Evolutionary conservation across 129 eudicot genomes (phyloP), one percentile per base, ranked within the genome.

Genomic region (Smallanthus sonchifolius): DNA sequence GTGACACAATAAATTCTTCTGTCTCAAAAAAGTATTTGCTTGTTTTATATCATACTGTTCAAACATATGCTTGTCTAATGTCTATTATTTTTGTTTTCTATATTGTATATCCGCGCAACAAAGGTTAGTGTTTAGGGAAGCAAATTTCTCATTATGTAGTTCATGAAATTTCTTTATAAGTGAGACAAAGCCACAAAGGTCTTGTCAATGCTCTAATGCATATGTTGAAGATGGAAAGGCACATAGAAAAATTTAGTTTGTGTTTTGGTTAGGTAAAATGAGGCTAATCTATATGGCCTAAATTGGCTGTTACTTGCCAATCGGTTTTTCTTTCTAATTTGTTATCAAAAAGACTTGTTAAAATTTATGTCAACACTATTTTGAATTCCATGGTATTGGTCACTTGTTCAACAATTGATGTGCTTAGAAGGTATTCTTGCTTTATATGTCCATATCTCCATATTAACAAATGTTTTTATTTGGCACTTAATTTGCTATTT

Each of bases 121-220:
- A 49, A 70, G 75, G 44, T 19, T 36, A 62, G 36, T 62, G 24
- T 62, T 35, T 62, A 62, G 44, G 44, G 69, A 37, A 8, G 69
- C 15, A 38, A 36, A 37, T 15, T 64, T 36, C 15, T 24, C n/a
- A 24, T 28, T 10, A 16, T 0, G 42, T 45, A 45, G 73, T 49
- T 47, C 16, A 43, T 51, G 63, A 70, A 24, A 16, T 51, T 10
- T 48, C 4, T 8, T 45, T 24, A 44, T 43, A 35, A 67, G 72
- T 28, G 43, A 47, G 30, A 48, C 7, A 62, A 36, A 36, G 20
- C 43, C 14, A 48, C 7, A 62, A 36, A 36, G 20, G 67, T 34
- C 14, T 34, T 55, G 32, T 20, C 28, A 59, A 19, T 55, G 34
- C 34, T 19, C 13, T 8, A 55, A 10, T 59, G 36, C 15, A 8